These are phyloP conservation scores for Coemansia guatemalensis DNA, from an alignment of 192 early-diverging fungal species.

Conservation along the genomic window DNA sequence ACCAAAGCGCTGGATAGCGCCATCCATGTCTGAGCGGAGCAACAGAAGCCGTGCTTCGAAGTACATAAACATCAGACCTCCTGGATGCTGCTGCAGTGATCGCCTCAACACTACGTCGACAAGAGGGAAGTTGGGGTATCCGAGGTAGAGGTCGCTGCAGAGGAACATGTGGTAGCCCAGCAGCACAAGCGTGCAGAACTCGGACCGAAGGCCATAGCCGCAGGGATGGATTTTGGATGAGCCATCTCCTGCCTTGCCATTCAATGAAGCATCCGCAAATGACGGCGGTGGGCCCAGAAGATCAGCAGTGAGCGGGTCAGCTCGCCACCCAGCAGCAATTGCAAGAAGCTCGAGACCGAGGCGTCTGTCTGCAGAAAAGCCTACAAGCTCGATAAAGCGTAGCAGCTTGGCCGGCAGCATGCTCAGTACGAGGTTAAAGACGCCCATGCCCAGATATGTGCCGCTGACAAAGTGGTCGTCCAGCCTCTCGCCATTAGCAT, in stretches of 20 bases:
- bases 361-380: conserved; percentile 74
- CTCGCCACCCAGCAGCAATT: conserved; percentile 70
- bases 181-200: conserved; percentile 74
- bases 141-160: conserved; percentile 65
- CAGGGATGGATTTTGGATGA: conserved; percentile 19
- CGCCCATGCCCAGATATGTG: conserved; percentile 72
- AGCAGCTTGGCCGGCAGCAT: conserved; percentile 71
- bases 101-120: conserved; percentile 59
- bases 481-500: conserved; percentile 57
- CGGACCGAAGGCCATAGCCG: conserved; percentile 68
- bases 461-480: conserved; percentile 85
- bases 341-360: conserved; percentile 73
- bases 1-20: conserved; percentile 63
- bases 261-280: neutral
- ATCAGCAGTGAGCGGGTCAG: conserved; percentile 8
- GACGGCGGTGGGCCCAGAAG: conserved; percentile 28
- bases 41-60: conserved; percentile 66
- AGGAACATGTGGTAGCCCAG: conserved; percentile 77
- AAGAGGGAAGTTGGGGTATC: conserved; percentile 64
- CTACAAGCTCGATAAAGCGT: conserved; percentile 79
- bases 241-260: neutral
- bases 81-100: conserved; percentile 60
- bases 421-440: conserved; percentile 77
- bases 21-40: conserved; percentile 56
- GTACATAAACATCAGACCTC: conserved; percentile 72